Evolutionary conservation across 768 basidiomycete genomes (phyloP).

Genomic region (Coprinopsis sp.): DNA sequence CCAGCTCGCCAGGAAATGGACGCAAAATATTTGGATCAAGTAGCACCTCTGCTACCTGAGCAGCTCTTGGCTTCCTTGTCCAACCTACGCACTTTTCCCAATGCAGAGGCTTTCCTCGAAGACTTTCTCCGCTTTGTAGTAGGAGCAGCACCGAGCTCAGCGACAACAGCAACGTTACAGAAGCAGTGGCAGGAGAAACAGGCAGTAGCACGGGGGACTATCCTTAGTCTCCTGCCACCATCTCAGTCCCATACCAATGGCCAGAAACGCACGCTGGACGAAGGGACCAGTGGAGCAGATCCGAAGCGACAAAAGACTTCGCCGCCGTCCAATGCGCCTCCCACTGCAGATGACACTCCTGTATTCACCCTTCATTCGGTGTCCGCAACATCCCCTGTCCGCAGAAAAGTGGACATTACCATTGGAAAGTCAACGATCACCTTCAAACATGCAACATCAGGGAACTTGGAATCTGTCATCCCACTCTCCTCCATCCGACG

Average conservation of each 20-base stretch:
- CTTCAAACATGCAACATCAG: constrained; percentile 48
- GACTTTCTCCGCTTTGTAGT: constrained; percentile 3
- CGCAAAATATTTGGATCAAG: not conserved
- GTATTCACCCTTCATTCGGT: constrained; percentile 58
- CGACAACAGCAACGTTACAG: not conserved
- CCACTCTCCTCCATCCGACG: constrained; percentile 49
- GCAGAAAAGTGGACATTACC: constrained; percentile 70
- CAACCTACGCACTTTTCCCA: not conserved
- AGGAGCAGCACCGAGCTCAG: not conserved
- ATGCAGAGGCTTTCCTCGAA: not conserved
- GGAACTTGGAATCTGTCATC: constrained; percentile 44
- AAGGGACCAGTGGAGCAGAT: constrained; percentile 15
- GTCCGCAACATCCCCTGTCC: constrained; percentile 67
- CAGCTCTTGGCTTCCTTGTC: not conserved
- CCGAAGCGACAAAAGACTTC: constrained; percentile 32
- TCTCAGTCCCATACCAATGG: not conserved
- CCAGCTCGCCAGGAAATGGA: constrained; percentile 1
- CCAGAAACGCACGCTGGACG: constrained; percentile 2
- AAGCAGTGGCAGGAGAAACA: not conserved
- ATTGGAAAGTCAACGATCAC: constrained; percentile 47
- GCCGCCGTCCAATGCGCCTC: constrained; percentile 13
- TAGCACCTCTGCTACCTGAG: not conserved
- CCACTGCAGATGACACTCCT: constrained; percentile 24
- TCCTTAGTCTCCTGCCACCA: not conserved
- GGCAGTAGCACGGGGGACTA: not conserved